Conservation (phyloP, 352 stramenopile genomes). For the Blastocystis hominis region DNA sequence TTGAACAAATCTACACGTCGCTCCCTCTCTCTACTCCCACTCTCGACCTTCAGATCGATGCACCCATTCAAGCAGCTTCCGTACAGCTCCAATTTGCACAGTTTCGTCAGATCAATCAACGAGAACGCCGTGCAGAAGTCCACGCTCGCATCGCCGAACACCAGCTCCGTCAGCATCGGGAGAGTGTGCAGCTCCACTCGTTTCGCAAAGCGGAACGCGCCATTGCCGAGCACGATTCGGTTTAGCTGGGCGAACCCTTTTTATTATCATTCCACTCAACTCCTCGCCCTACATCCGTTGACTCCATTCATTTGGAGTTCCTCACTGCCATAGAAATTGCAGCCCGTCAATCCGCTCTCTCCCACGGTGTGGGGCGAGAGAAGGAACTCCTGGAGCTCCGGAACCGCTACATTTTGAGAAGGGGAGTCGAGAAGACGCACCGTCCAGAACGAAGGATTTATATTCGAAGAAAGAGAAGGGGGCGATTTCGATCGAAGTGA, state of each 20-base stretch:
- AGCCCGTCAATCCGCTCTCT: not conserved
- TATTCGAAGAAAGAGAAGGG: not conserved
- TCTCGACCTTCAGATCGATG: not conserved
- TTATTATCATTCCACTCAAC: not conserved
- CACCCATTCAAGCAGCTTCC: not conserved
- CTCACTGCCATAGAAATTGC: not conserved
- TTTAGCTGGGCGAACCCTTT: not conserved
- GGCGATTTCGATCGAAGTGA: constrained; percentile 1
- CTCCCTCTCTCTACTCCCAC: not conserved
- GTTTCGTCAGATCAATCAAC: not conserved
- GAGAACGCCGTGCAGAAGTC: not conserved
- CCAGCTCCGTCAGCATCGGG: not conserved
- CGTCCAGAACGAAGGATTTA: not conserved
- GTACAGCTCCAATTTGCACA: not conserved
- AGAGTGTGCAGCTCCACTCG: not conserved
- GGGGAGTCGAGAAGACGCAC: not conserved
- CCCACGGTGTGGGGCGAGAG: not conserved
- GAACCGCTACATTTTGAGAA: not conserved
- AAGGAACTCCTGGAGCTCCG: not conserved
- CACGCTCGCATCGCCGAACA: constrained; percentile 1
- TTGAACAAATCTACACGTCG: not conserved
- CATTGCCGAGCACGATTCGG: not conserved
- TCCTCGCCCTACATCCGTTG: no score
- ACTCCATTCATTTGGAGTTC: not conserved
- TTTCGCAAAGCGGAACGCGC: not conserved